Evolutionary conservation across 1,284 basidiomycete genomes (phyloP).

Genomic region (Golubevia pallescens): DNA sequence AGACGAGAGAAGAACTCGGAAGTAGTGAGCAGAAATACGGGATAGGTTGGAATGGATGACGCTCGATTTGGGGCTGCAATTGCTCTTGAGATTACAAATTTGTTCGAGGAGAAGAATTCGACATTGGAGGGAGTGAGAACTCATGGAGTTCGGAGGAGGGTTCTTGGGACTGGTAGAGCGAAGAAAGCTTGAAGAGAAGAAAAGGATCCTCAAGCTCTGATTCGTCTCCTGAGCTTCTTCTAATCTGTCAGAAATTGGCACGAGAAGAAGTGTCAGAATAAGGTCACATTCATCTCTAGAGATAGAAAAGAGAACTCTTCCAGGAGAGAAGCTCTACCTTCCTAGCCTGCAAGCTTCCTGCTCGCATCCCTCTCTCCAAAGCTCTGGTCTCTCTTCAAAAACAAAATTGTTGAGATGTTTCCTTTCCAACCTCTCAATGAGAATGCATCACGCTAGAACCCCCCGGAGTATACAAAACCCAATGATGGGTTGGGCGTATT

Average conservation of each 20-base stretch:
- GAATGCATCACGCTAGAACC: slow-evolving; percentile 62
- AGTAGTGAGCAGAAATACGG: slow-evolving; percentile 1
- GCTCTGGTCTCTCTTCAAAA: not conserved
- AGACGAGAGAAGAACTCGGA: not conserved
- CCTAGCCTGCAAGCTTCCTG: too few species aligned
- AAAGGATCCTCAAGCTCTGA: too few species aligned
- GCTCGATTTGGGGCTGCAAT: not conserved
- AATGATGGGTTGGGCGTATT: slow-evolving; percentile 62
- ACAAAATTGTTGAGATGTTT: not conserved
- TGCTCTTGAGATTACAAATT: not conserved
- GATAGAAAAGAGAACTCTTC: too few species aligned
- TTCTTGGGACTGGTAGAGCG: not conserved
- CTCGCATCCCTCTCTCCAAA: not conserved
- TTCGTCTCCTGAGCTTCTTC: too few species aligned
- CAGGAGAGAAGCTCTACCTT: too few species aligned
- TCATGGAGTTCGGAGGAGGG: not conserved
- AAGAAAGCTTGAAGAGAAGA: too few species aligned
- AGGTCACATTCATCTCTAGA: too few species aligned
- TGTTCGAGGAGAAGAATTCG: not conserved
- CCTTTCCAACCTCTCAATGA: not conserved
- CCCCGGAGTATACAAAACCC: slow-evolving; percentile 35
- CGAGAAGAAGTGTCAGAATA: too few species aligned
- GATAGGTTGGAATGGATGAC: not conserved
- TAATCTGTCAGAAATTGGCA: too few species aligned
- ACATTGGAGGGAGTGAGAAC: not conserved